These are phyloP conservation scores for Penicillium paneum DNA, from an alignment of 2,329 filamentous ascomycete species.

Conservation along the genomic window DNA sequence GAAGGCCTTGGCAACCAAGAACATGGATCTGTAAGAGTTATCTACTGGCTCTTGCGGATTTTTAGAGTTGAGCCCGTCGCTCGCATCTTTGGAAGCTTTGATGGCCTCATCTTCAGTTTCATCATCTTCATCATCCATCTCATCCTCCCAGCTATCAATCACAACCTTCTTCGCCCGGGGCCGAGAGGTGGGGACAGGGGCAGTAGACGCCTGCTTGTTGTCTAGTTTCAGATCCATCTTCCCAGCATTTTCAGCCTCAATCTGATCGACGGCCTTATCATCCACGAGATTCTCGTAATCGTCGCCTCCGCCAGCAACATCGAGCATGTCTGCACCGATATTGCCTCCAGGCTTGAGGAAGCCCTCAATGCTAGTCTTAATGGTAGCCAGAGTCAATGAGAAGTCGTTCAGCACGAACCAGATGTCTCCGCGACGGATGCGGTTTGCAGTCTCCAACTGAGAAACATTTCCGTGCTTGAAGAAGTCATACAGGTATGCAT, in stretches of 20 bases:
- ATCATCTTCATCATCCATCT: slow-evolving; percentile 3
- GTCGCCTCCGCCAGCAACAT: slow-evolving; percentile 31
- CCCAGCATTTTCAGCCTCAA: neutral
- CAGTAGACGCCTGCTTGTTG: neutral
- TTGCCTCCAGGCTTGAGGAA: slow-evolving; percentile 26
- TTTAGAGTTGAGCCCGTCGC: neutral
- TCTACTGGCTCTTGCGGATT: slow-evolving; percentile 1
- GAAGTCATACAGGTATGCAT: slow-evolving; percentile 64
- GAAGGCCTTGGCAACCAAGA: slow-evolving; percentile 30
- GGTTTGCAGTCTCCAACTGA: slow-evolving; percentile 62
- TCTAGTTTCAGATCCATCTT: neutral
- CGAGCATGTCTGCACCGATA: slow-evolving; percentile 18
- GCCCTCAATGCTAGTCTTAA: slow-evolving; percentile 33
- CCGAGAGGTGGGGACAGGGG: neutral
- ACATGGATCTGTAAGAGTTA: slow-evolving; percentile 4
- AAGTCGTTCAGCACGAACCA: slow-evolving; percentile 72
- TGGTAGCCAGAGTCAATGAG: slow-evolving; percentile 48
- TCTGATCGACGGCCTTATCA: slow-evolving; percentile 3
- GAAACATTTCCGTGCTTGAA: slow-evolving; percentile 67
- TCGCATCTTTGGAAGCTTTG: neutral
- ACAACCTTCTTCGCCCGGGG: slow-evolving; percentile 1
- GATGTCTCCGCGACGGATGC: slow-evolving; percentile 62
- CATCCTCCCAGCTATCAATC: slow-evolving; percentile 26
- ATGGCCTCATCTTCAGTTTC: neutral
- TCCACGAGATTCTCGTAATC: slow-evolving; percentile 22